phyloP scores from a whole-genome alignment of 1,139 yeast genomes.

The Diutina rugosa region DNA sequence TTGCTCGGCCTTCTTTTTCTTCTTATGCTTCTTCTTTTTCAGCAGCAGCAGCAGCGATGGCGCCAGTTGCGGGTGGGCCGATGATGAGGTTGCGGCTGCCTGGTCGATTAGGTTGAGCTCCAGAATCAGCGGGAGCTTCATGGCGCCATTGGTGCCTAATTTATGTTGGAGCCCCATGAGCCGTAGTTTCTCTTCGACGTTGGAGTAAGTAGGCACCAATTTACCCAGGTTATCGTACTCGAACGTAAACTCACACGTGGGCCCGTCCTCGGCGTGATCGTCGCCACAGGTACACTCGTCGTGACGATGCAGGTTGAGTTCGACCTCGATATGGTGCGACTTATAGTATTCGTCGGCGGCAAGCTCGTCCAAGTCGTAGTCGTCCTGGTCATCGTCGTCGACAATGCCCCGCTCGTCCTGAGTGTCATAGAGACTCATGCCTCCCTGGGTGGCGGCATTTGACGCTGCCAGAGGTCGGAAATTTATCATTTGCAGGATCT shows the following conservation, averaged over 20 bases:
- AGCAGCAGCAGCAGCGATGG: slow-evolving; percentile 4
- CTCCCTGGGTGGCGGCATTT: slow-evolving; percentile 3
- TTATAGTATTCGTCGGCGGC: slow-evolving; percentile 13
- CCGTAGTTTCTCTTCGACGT: slow-evolving; percentile 24
- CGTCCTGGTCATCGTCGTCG: slow-evolving; percentile 15
- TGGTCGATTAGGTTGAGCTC: background rate
- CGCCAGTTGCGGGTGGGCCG: background rate
- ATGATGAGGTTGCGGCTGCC: background rate
- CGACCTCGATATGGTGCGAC: slow-evolving; percentile 31
- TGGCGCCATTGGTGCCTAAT: background rate
- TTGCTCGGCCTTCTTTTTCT: slow-evolving; percentile 8
- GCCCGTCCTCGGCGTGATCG: slow-evolving; percentile 16
- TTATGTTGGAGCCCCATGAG: background rate
- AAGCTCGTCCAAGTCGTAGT: slow-evolving; percentile 26
- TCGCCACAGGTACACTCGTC: slow-evolving; percentile 4
- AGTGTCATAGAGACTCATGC: slow-evolving; percentile 23
- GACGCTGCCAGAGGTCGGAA: background rate
- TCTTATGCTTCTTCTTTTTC: slow-evolving; percentile 14
- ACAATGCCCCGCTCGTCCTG: slow-evolving; percentile 26
- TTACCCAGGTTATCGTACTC: slow-evolving; percentile 32
- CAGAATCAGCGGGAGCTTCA: background rate
- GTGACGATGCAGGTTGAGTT: slow-evolving; percentile 12
- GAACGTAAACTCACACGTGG: slow-evolving; percentile 28
- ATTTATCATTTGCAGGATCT: slow-evolving; percentile 8
- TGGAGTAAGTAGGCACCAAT: slow-evolving; percentile 27